Base-by-base conservation (phyloP, 495 filamentous ascomycete species). In the Amphirosellinia nigrospora region DNA sequence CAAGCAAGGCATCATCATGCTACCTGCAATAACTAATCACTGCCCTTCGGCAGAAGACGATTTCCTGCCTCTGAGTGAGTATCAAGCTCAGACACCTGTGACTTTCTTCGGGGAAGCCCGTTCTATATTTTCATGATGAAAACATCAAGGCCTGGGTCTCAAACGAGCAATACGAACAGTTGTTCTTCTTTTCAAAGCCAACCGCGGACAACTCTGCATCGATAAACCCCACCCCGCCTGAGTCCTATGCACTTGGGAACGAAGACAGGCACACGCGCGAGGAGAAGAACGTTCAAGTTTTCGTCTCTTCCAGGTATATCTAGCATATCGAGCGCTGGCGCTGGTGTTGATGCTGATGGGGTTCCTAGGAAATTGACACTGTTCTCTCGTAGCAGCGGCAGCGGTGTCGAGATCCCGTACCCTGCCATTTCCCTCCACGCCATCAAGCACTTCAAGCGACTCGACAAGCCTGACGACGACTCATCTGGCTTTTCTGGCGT, bases 381-480 rank as follows among this genome's bases (percentile, higher is more conserved):
- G 71, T 95, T 88, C 83, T 91, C 88, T 76, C 79, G 86, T 58
- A 64, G 86, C 23, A 83, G 82, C 55, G 80, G 84, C 39, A 80
- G 79, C 3, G 94, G 94, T 61, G 75, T 97, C 61, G 86, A 89
- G 46, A 94, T 99, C 69, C 92, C 94, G 16, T 99, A 97, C 83
- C 93, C 92, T 4, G 81, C 89, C 39, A 93, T 99, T 76, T 92
- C 90, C 36, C 89, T 98, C 11, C 96, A 99, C 79, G 96, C 94
- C 10, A 88, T 94, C 79, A 91, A 94, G 79, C 87, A 87, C 65
- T 79, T 87, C 70, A 82, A 80, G 56, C 74, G 76, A 21, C 62
- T 79, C 4, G 74, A 79, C 58, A 68, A 80, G 19, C 58, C 73
- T 15, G 56, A 79, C 4, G 69, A 73, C 11, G 70, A 53, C 23